Evolutionary conservation across 2,329 filamentous ascomycete genomes (phyloP).

Genomic region (Hypomyces perniciosus): DNA sequence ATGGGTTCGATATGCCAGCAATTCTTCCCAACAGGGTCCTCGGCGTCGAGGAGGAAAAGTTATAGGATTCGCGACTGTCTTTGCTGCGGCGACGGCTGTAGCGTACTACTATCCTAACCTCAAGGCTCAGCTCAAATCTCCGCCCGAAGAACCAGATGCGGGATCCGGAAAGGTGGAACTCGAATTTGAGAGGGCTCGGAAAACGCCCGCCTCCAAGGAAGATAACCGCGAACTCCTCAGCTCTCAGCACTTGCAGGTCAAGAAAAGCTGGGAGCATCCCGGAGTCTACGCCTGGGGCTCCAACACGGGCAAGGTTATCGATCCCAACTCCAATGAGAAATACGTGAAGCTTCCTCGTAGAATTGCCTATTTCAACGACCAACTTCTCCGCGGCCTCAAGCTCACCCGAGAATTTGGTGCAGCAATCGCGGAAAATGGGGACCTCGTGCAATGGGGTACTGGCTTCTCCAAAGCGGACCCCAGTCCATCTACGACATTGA

Average conservation of each 20-base stretch:
- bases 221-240: constrained; percentile 71
- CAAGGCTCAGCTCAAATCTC: constrained; percentile 20
- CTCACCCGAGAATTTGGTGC: constrained; percentile 75
- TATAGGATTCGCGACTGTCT: constrained; percentile 27
- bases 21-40: constrained; percentile 14
- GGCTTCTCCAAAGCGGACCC: constrained; percentile 62
- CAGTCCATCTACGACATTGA: constrained; percentile 64
- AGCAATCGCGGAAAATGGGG: constrained; percentile 80
- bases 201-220: constrained; percentile 55
- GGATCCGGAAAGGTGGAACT: constrained; percentile 43
- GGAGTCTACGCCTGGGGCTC: constrained; percentile 93
- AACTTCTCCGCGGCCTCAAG: constrained; percentile 81
- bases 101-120: constrained; percentile 34
- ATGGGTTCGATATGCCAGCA: constrained; percentile 26
- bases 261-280: constrained; percentile 72
- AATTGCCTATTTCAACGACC: constrained; percentile 75
- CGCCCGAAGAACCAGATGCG: constrained; percentile 13
- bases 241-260: constrained; percentile 82
- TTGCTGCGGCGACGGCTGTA: constrained; percentile 34
- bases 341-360: constrained; percentile 75
- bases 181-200: constrained; percentile 61
- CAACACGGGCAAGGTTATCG: constrained; percentile 78
- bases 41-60: constrained; percentile 23
- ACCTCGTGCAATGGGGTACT: constrained; percentile 86
- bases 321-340: constrained; percentile 70